Percentiles rank a stretch among this genome's conserved stretches.
phyloP scores from a whole-genome alignment of 495 filamentous ascomycete genomes.

The Podospora didyma region DNA sequence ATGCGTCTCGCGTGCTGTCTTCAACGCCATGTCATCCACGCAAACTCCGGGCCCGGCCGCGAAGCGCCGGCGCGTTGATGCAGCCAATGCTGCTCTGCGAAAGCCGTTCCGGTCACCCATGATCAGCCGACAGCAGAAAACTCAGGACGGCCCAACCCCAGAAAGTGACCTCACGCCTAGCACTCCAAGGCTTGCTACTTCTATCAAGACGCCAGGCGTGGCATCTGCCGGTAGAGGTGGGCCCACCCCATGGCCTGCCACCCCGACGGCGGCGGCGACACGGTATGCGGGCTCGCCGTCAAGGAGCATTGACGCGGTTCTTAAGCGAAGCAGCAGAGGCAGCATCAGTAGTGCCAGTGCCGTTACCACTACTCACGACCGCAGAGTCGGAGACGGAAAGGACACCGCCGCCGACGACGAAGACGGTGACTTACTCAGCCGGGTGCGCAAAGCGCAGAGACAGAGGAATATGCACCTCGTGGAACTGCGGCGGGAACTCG shows the following conservation, averaged over 20 bases:
- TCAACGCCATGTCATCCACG: constrained; percentile 12
- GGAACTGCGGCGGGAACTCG: constrained; percentile 10
- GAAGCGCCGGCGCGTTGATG: constrained; percentile 29
- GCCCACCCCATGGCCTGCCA: too few relatives aligned
- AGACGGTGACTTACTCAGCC: constrained; percentile 1
- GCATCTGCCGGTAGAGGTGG: too few relatives aligned
- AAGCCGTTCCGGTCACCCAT: constrained; percentile 29
- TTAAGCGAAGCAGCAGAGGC: background rate
- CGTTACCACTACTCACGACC: background rate
- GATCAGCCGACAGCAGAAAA: constrained; percentile 8
- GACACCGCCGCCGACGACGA: background rate
- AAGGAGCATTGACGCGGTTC: background rate
- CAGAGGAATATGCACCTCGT: constrained; percentile 3
- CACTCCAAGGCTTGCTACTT: background rate
- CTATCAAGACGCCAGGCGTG: too few relatives aligned
- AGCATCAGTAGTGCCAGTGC: background rate
- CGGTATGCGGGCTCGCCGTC: too few relatives aligned
- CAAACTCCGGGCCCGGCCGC: constrained; percentile 21
- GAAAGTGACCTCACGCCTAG: background rate
- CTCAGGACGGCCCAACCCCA: background rate
- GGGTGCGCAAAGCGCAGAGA: constrained; percentile 7
- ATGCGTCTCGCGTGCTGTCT: constrained; percentile 1
- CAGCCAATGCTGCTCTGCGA: constrained; percentile 22
- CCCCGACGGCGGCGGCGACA: too few relatives aligned
- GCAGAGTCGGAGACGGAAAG: background rate